phyloP scores from a whole-genome alignment of 73 alveolate species.

The Stentor coeruleus region DNA sequence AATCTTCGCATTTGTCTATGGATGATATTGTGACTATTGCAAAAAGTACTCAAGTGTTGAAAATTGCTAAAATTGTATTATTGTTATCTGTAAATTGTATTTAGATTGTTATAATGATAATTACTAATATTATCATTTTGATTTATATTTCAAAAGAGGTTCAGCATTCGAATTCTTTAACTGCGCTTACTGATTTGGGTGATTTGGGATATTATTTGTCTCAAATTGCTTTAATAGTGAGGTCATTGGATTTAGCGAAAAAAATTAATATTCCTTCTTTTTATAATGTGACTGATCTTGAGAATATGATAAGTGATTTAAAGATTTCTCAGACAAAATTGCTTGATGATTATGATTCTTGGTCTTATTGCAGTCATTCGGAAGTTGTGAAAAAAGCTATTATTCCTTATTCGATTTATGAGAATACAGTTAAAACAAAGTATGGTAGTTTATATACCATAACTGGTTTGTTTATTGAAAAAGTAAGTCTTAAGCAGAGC shows the following conservation, averaged over 20 bases:
- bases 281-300: not conserved
- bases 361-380: not conserved
- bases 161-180: not conserved
- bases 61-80: not conserved
- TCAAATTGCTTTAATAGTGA: not conserved
- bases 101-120: not conserved
- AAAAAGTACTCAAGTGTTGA: not conserved
- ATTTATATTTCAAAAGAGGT: not conserved
- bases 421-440: not conserved
- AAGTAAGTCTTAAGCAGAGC: not conserved
- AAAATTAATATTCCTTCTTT: not conserved
- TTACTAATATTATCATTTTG: not conserved
- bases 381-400: not conserved
- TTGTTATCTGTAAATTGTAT: not conserved
- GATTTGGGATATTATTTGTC: not conserved
- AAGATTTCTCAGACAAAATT: not conserved
- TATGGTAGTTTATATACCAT: not conserved
- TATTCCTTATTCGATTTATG: not conserved
- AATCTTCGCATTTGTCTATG: not conserved
- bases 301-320: not conserved
- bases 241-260: not conserved
- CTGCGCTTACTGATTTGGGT: not conserved
- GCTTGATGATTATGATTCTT: not conserved
- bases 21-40: not conserved
- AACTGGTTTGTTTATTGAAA: too few species aligned